Base-by-base conservation (phyloP, 129 eudicot species). In the Mikania micrantha region DNA sequence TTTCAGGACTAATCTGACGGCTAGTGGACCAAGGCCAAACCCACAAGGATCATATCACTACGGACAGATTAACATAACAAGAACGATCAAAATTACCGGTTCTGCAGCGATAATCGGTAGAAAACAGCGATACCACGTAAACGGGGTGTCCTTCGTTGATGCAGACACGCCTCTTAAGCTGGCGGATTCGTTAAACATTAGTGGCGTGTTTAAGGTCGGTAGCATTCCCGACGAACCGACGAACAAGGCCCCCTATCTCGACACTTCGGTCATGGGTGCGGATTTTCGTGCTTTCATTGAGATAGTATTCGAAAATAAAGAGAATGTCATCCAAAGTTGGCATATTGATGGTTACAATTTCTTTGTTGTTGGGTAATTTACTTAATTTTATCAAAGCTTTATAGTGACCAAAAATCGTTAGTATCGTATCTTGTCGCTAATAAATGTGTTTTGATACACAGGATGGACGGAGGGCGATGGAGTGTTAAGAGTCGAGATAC, bases 1-100 rank as follows among this genome's bases (percentile, higher is more conserved):
- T 20, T 70, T 39, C 76, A 86, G 97, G 92, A 90, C 97, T n/a
- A 91, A 91, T 57, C 72, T 91, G 50, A 91, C 96, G 0, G 96
- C 97, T 2, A 91, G 97, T 73, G 97, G 97, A 34, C 96, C 97
- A 1, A 85, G 97, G 66, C 97, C 97, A 8, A 91, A 91, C 83
- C 97, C 97, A 19, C 97, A 91, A 78, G 97, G 97, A 16, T 91
- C 97, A 1, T 91, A 88, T 78, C 97, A 88, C 64, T 91, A 91
- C 59, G 97, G 97, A 32, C 82, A 69, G 24, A 84, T 91, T 73
- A 79, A 75, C 15, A 63, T 85, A 6, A 70, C 73, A 6, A 64
- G 94, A 71, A 91, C 96, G 1, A 85, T 91, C 47, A 75, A 12
- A 27, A 57, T 91, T 34, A 59, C 47, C 0, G 88, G 74, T 45